A percentile compares a stretch with the other conserved stretches of the same genome.
Evolutionary conservation across 2,329 filamentous ascomycete genomes (phyloP).

Genomic region (Penicillium polonicum): DNA sequence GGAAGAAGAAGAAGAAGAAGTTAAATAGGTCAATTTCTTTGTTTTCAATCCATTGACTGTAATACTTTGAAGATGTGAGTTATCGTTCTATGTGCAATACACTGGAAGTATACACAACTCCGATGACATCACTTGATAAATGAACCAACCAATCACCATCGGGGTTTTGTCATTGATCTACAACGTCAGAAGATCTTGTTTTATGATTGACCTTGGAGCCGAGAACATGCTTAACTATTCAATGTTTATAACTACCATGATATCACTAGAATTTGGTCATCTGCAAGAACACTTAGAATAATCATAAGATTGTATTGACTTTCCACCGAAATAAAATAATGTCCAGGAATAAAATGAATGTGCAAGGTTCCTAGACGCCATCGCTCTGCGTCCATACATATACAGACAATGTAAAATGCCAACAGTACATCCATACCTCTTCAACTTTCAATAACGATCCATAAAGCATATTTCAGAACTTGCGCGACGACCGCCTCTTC

Average conservation of each 20-base stretch:
- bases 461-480: conserved; percentile 4
- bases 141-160: conserved; percentile 15
- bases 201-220: no score
- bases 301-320: background rate
- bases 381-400: conserved; percentile 6
- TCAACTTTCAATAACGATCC: background rate
- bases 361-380: conserved; percentile 10
- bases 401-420: background rate
- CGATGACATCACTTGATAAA: conserved; percentile 20
- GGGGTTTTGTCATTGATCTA: conserved; percentile 16
- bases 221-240: no score
- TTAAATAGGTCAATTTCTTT: background rate
- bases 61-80: background rate
- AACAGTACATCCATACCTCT: background rate
- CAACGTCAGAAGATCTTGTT: background rate
- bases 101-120: background rate
- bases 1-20: background rate
- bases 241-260: background rate
- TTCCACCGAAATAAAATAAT: conserved; percentile 3
- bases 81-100: background rate
- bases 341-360: conserved; percentile 5
- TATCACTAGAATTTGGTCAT: conserved; percentile 11
- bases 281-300: background rate
- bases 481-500: conserved; percentile 14
- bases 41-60: background rate